Evolutionary conservation across 352 stramenopile genomes (phyloP), one percentile per base, ranked within the genome.

Genomic region (Pythium dissotocum): DNA sequence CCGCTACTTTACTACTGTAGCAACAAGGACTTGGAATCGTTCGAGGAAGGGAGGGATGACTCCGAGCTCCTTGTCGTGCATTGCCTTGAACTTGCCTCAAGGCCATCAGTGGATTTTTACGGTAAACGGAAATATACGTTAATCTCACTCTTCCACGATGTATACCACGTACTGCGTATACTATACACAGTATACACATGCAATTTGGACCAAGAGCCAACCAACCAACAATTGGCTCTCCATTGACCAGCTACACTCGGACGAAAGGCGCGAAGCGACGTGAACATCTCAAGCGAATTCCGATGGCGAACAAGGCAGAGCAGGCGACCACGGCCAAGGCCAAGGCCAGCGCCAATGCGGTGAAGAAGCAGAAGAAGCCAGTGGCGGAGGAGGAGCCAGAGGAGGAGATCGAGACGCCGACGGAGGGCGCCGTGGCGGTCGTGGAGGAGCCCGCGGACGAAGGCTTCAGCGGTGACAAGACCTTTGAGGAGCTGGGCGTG

Each of bases 401-500:
- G 16, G 54, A 63, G 14, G 52, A 67, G 21, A 4, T 46, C 8
- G 60, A 68, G 44, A 69, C 67, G 61, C 67, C 67, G 24, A 69
- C 60, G 4, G 67, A 68, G 4, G 67, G 61, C 44, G 61, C 61
- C 16, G 56, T 21, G 5, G 26, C 30, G 24, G 53, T 30, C 13
- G 26, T 52, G n/a, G 56, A 51, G 14, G 21, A 26, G 6, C 65
- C 65, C 5, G 63, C 72, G 1, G 75, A 82, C 48, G 76, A 81
- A 40, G 82, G 80, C 67, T 90, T 92, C 61, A 85, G 76, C 67
- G 84, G 82, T 56, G 78, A 84, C 67, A 80, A 75, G 70, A 95
- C 82, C 7, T 99, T 99, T 73, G 71, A 77, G 53, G 89, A 92
- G 21, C 81, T 99, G 7, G 94, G 96, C 49, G 85, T 99, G 16